These are phyloP conservation scores for Apophysomyces ossiformis DNA, from an alignment of 371 early-diverging fungal species.

Conservation along the genomic window DNA sequence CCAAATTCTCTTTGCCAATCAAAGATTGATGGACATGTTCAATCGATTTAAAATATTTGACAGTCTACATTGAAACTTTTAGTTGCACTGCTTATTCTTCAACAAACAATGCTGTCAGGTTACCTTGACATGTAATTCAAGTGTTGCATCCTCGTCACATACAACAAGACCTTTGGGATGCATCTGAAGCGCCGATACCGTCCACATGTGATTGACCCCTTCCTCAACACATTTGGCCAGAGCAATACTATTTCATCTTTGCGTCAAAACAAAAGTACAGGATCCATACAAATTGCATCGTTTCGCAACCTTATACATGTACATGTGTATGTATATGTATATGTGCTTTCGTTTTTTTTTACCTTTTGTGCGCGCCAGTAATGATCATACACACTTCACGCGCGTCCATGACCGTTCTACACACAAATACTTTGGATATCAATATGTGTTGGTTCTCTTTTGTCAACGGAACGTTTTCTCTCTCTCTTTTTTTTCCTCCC, in stretches of 20 bases:
- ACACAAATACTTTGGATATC: background rate
- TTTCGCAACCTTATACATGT: too few relatives aligned
- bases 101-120: background rate
- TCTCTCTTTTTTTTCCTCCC: too few relatives aligned
- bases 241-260: constrained; percentile 51
- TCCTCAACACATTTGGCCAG: constrained; percentile 88
- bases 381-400: constrained; percentile 87
- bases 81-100: background rate
- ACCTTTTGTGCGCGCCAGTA: constrained; percentile 76
- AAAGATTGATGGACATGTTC: constrained; percentile 84
- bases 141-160: constrained; percentile 90
- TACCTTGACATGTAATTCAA: constrained; percentile 87
- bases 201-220: constrained; percentile 92
- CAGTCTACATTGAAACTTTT: constrained; percentile 52
- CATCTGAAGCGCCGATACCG: constrained; percentile 88
- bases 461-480: too few relatives aligned
- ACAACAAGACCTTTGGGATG: constrained; percentile 89
- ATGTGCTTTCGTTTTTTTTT: constrained; percentile 15
- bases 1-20: constrained; percentile 80
- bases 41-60: constrained; percentile 88
- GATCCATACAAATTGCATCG: background rate
- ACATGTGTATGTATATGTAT: too few relatives aligned
- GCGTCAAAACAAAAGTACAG: background rate
- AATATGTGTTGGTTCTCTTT: background rate
- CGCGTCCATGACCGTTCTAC: constrained; percentile 85